phyloP scores from a whole-genome alignment of 495 filamentous ascomycete genomes.

The Venustampulla echinocandica region DNA sequence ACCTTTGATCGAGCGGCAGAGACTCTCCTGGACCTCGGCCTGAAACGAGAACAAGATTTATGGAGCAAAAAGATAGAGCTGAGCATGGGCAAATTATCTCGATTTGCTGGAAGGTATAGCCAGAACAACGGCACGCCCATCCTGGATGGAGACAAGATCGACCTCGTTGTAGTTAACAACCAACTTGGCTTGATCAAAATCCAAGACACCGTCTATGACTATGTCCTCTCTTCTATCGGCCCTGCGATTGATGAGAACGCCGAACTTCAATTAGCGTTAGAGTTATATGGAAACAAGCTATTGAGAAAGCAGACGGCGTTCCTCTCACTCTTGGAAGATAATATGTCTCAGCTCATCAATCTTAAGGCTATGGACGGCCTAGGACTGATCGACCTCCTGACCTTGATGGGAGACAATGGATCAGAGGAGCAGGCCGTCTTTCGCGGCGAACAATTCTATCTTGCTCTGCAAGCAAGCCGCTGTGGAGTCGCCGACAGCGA shows the following conservation, averaged over 20 bases:
- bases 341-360: slow-evolving; percentile 55
- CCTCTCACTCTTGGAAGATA: slow-evolving; percentile 52
- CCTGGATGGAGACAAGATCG: slow-evolving; percentile 29
- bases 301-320: slow-evolving; percentile 55
- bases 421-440: slow-evolving; percentile 30
- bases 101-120: slow-evolving; percentile 41
- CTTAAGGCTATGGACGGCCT: slow-evolving; percentile 58
- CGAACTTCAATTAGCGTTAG: slow-evolving; percentile 63
- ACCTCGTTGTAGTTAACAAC: slow-evolving; percentile 42
- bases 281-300: slow-evolving; percentile 49
- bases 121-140: slow-evolving; percentile 24
- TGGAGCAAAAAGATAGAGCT: slow-evolving; percentile 89
- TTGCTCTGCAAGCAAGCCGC: slow-evolving; percentile 48
- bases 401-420: slow-evolving; percentile 41
- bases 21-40: slow-evolving; percentile 55
- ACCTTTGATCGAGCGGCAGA: slow-evolving; percentile 62
- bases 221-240: slow-evolving; percentile 47
- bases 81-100: slow-evolving; percentile 75
- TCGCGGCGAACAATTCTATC: slow-evolving; percentile 39
- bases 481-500: slow-evolving; percentile 30
- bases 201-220: slow-evolving; percentile 52
- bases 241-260: slow-evolving; percentile 70
- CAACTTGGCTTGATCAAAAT: slow-evolving; percentile 57
- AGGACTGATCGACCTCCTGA: slow-evolving; percentile 73
- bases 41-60: slow-evolving; percentile 58